phyloP scores from a whole-genome alignment of 768 basidiomycete species.

The Tylopilus vinaceipallidus region DNA sequence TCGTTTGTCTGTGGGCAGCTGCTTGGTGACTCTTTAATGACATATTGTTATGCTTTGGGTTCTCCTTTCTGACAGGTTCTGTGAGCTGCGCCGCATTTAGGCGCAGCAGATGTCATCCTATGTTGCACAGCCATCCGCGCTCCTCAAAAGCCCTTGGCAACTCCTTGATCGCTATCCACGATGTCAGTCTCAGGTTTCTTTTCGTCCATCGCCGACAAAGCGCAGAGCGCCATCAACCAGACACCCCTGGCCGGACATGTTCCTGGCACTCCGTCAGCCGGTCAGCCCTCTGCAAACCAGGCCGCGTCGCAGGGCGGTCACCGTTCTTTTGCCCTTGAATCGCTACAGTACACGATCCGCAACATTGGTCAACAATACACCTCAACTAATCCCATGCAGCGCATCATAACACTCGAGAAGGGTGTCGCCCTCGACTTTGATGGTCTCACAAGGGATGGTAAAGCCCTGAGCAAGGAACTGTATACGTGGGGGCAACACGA shows the following conservation, averaged over 20 bases:
- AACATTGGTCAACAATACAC: slow-evolving; percentile 75
- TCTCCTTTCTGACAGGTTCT: slow-evolving; percentile 8
- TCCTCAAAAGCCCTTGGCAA: slow-evolving; percentile 24
- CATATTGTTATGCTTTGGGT: slow-evolving; percentile 18
- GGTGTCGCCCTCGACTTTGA: slow-evolving; percentile 77
- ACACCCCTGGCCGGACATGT: slow-evolving; percentile 57
- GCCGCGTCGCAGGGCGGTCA: slow-evolving; percentile 37
- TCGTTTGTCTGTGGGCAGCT: slow-evolving; percentile 19
- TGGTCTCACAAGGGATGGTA: slow-evolving; percentile 58
- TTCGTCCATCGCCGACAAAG: slow-evolving; percentile 70
- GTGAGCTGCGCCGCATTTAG: neutral
- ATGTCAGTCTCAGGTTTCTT: slow-evolving; percentile 68
- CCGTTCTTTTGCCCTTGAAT: slow-evolving; percentile 57
- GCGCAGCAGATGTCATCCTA: slow-evolving; percentile 2
- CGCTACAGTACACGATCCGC: slow-evolving; percentile 71
- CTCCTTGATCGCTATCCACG: slow-evolving; percentile 7
- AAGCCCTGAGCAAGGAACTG: slow-evolving; percentile 78
- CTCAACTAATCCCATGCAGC: slow-evolving; percentile 65
- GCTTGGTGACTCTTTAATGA: slow-evolving; percentile 25
- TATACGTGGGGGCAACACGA: slow-evolving; percentile 83
- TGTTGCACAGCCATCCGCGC: slow-evolving; percentile 22
- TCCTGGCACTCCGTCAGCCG: slow-evolving; percentile 41
- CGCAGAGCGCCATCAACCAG: slow-evolving; percentile 65
- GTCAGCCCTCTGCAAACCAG: slow-evolving; percentile 42
- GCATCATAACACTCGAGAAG: slow-evolving; percentile 76